These are phyloP conservation scores for Trapa bicornis DNA, from an alignment of 345 rosid genomes.

Conservation along the genomic window DNA sequence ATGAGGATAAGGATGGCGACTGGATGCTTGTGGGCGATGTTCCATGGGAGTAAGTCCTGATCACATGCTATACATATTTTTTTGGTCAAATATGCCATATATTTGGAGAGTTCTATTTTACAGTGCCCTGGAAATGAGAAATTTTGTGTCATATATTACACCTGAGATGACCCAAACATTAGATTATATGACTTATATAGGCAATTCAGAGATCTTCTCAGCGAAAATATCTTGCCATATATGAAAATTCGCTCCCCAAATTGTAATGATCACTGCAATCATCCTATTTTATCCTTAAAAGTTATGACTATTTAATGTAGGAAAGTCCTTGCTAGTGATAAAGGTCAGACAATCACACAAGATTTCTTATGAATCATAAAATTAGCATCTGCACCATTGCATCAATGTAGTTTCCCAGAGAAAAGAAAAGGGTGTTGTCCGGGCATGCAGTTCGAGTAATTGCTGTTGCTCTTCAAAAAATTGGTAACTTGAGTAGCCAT, in stretches of 20 bases:
- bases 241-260: neutral
- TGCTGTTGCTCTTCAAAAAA: too few relatives aligned
- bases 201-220: neutral
- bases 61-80: too few relatives aligned
- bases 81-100: neutral
- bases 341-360: neutral
- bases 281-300: neutral
- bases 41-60: constrained; percentile 1
- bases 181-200: neutral
- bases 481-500: too few relatives aligned
- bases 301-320: neutral
- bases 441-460: too few relatives aligned
- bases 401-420: too few relatives aligned
- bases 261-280: neutral
- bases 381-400: neutral
- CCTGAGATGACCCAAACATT: neutral
- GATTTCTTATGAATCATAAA: neutral
- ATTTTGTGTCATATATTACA: neutral
- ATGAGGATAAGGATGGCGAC: constrained; percentile 6
- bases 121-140: neutral
- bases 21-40: constrained; percentile 3
- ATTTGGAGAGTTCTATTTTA: neutral
- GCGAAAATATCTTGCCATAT: neutral
- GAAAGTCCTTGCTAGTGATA: neutral
- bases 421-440: too few relatives aligned